Percentiles rank a stretch among this genome's conserved stretches.
phyloP scores from a whole-genome alignment of 164 flowering plant genomes.

The Nymphaea colorata region DNA sequence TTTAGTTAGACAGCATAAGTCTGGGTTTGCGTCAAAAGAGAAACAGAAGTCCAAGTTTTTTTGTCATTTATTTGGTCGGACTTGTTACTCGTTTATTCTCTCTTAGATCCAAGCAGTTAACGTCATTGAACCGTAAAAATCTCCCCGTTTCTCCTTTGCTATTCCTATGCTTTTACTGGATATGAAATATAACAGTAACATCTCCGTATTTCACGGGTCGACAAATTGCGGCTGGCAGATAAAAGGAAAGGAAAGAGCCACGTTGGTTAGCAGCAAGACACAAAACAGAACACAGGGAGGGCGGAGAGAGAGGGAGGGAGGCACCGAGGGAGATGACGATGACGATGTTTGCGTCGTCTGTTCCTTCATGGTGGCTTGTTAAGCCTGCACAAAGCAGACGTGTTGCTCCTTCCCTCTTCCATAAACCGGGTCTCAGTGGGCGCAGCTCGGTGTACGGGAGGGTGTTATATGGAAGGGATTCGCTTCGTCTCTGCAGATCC shows the following conservation, averaged over 20 bases:
- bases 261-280: background rate
- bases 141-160: too few species aligned
- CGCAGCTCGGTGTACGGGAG: background rate
- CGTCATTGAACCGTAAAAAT: too few species aligned
- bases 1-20: too few species aligned
- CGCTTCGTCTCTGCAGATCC: background rate
- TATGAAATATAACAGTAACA: too few species aligned
- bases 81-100: too few species aligned
- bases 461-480: background rate
- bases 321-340: background rate
- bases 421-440: background rate
- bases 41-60: too few species aligned
- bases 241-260: background rate
- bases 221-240: too few species aligned
- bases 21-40: too few species aligned
- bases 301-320: background rate
- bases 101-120: too few species aligned
- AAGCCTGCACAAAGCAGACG: background rate
- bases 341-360: background rate
- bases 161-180: too few species aligned
- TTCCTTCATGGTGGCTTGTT: background rate
- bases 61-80: too few species aligned
- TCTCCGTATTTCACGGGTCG: too few species aligned
- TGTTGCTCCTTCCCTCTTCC: background rate
- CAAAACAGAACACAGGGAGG: background rate